Conservation (phyloP, 495 filamentous ascomycete species). For the Aspergillus affinis region DNA sequence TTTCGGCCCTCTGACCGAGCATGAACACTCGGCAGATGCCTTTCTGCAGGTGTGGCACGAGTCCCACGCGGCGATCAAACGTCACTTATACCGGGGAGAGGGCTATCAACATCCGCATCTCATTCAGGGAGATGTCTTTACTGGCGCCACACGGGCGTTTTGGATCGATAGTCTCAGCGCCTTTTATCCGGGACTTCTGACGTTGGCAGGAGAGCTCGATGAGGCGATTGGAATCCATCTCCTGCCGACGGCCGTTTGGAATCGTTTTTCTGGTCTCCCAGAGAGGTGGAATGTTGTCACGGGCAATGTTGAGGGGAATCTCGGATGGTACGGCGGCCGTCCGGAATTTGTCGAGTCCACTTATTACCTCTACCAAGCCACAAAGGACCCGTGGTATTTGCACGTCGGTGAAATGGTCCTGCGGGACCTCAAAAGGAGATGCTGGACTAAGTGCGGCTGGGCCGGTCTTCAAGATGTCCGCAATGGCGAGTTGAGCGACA, state of each 20-base stretch:
- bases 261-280: constrained; percentile 84
- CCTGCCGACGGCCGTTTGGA: constrained; percentile 90
- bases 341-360: constrained; percentile 97
- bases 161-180: constrained; percentile 97
- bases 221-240: constrained; percentile 88
- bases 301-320: constrained; percentile 80
- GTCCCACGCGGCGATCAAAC: constrained; percentile 79
- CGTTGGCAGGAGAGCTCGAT: constrained; percentile 81
- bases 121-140: constrained; percentile 82
- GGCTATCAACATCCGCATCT: constrained; percentile 85
- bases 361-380: constrained; percentile 88
- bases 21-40: constrained; percentile 68
- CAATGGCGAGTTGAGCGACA: constrained; percentile 83
- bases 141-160: constrained; percentile 75
- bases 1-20: constrained; percentile 59
- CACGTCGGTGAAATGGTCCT: constrained; percentile 95
- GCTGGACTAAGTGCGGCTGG: constrained; percentile 94
- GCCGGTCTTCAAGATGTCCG: constrained; percentile 91
- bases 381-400: constrained; percentile 94
- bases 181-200: constrained; percentile 90
- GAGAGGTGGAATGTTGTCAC: constrained; percentile 89
- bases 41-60: constrained; percentile 86
- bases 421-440: constrained; percentile 82
- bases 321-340: constrained; percentile 91
- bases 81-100: constrained; percentile 69